Conservation (phyloP, 1,139 yeast genomes). For the Zygosaccharomyces sapae region DNA sequence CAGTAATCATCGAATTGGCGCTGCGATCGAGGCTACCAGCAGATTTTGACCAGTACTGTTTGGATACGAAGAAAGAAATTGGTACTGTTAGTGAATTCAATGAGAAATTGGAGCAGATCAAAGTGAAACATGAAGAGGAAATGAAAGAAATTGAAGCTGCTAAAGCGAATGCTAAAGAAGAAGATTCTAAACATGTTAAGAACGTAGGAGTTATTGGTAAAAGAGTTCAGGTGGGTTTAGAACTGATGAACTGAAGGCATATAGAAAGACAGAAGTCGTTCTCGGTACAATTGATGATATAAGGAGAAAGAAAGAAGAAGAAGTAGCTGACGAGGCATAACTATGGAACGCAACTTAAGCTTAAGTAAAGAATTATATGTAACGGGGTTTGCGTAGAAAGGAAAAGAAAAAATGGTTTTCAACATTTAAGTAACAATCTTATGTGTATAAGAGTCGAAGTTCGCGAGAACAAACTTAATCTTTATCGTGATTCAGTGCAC, state of each 20-base stretch:
- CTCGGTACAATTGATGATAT: slow-evolving; percentile 58
- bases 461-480: neutral
- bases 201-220: slow-evolving; percentile 20
- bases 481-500: neutral
- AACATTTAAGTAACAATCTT: too few species aligned
- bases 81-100: slow-evolving; percentile 40
- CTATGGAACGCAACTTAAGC: neutral
- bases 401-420: neutral
- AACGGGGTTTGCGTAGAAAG: neutral
- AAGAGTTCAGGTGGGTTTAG: slow-evolving; percentile 38
- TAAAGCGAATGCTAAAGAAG: slow-evolving; percentile 40
- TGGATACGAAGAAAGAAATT: slow-evolving; percentile 34
- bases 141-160: slow-evolving; percentile 39
- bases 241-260: slow-evolving; percentile 50
- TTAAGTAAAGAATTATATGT: neutral
- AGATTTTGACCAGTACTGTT: slow-evolving; percentile 54
- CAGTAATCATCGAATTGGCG: slow-evolving; percentile 75
- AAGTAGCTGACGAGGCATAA: slow-evolving; percentile 15
- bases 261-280: slow-evolving; percentile 64
- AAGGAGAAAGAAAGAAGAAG: slow-evolving; percentile 35
- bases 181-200: slow-evolving; percentile 36
- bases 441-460: neutral
- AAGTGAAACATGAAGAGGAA: slow-evolving; percentile 38
- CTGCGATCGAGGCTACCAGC: slow-evolving; percentile 63
- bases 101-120: slow-evolving; percentile 36